These are phyloP conservation scores for Pythium brassicae DNA, from an alignment of 352 stramenopile species.

Conservation along the genomic window DNA sequence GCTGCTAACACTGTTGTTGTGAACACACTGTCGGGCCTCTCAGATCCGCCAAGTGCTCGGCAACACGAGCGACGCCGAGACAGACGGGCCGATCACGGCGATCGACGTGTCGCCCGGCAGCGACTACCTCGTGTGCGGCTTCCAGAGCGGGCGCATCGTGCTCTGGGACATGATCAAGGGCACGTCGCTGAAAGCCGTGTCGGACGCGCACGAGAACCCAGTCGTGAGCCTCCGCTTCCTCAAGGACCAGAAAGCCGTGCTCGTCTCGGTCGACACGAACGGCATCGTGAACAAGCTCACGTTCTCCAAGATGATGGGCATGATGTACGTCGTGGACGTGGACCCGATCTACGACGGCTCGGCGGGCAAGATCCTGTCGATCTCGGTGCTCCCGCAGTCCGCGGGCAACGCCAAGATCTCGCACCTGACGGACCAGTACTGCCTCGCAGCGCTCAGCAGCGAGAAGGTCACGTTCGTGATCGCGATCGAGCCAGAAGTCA, in stretches of 20 bases:
- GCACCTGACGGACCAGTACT: slow-evolving; percentile 84
- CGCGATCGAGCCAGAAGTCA: slow-evolving; percentile 92
- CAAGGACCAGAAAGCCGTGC: slow-evolving; percentile 82
- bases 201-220: slow-evolving; percentile 87
- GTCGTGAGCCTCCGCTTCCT: slow-evolving; percentile 84
- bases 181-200: slow-evolving; percentile 85
- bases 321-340: slow-evolving; percentile 91
- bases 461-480: slow-evolving; percentile 96
- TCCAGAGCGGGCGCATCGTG: slow-evolving; percentile 90
- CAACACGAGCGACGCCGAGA: slow-evolving; percentile 72
- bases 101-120: slow-evolving; percentile 86
- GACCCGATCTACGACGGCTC: slow-evolving; percentile 95
- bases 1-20: slow-evolving; percentile 1
- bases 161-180: slow-evolving; percentile 97
- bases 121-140: slow-evolving; percentile 91
- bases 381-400: slow-evolving; percentile 75
- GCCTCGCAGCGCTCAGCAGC: slow-evolving; percentile 71
- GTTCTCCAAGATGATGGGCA: slow-evolving; percentile 94
- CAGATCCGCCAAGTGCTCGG: slow-evolving; percentile 87
- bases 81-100: slow-evolving; percentile 77
- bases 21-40: no score
- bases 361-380: slow-evolving; percentile 82
- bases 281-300: slow-evolving; percentile 94
- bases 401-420: slow-evolving; percentile 83
- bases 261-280: slow-evolving; percentile 82